Base-by-base conservation (phyloP, 1,284 basidiomycete species). In the Pyrrhoderma noxium region DNA sequence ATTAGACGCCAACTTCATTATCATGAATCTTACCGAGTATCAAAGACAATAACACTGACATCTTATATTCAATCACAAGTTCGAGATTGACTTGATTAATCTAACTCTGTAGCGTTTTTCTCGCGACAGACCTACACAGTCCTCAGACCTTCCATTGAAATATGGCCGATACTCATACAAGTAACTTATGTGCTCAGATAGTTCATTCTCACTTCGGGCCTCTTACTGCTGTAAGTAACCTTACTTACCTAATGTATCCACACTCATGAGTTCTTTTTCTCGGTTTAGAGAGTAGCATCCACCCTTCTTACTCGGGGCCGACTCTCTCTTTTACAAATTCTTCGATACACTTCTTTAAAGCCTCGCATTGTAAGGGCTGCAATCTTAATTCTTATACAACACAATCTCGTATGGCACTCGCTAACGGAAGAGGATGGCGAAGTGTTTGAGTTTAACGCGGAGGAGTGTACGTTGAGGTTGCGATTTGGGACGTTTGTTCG, bases 381-480 rank as follows among this genome's bases (percentile, higher is more conserved):
- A 23, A 73, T 97, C 45, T 70, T 98, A 51, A 79, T 88, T 46
- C 79, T 99, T 48, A 77, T 94, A 21, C 94, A 98, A 67, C 94
- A 99, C 66, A 93, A 94, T 65, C 70, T 97, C 49, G 75, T 94
- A 37, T 91, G 89, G 79, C 85, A 93, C 62, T 82, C 88, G 2
- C 76, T 78, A 43, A 78, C 77, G 3, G 79, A 82, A 34, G 80
- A 82, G n/a, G 88, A 84, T 43, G 78, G 77, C 5, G 89, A 91
- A 60, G 76, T 87, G 50, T 75, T 91, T 39, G 88, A 91, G 61
- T 69, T 91, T 54, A 89, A 91, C 61, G 71, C 80, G 13, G 76
- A 85, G 49, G 89, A 92, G 62, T 93, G 90, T 63, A 69, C 93
- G 38, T 70, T 82, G 66, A 72, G 91, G 46, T 60, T 91, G 62